Conservation (phyloP, 2,329 filamentous ascomycete genomes). For the Beauveria sp. region DNA sequence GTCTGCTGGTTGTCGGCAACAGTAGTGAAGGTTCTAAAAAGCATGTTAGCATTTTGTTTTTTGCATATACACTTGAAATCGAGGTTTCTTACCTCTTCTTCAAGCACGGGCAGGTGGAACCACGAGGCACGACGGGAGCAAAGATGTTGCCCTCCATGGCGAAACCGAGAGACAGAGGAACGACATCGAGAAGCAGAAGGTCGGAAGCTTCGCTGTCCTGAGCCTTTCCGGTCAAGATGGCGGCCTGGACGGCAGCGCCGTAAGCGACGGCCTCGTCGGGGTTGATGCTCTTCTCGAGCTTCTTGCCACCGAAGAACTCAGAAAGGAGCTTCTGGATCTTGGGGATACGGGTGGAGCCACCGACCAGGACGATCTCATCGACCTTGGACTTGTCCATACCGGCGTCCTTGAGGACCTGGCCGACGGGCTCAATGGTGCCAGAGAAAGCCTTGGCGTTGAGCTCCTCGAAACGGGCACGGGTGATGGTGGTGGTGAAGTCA, state of each 20-base stretch:
- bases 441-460: constrained; percentile 99
- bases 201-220: constrained; percentile 91
- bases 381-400: constrained; percentile 95
- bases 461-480: constrained; percentile 98
- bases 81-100: constrained; percentile 52
- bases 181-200: constrained; percentile 91
- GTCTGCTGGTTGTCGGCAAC: constrained; percentile 70
- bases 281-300: constrained; percentile 98
- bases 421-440: constrained; percentile 97
- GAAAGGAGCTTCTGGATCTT: constrained; percentile 93
- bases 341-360: constrained; percentile 98
- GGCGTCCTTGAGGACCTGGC: constrained; percentile 96
- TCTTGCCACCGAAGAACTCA: constrained; percentile 93
- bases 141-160: constrained; percentile 99
- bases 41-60: constrained; percentile 4
- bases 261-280: constrained; percentile 98
- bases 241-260: constrained; percentile 94
- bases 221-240: constrained; percentile 97
- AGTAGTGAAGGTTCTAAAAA: constrained; percentile 68
- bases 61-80: background rate
- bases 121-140: constrained; percentile 80
- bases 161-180: constrained; percentile 93
- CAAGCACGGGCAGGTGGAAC: constrained; percentile 66
- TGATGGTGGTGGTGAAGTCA: constrained; percentile 97
- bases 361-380: constrained; percentile 94